These are phyloP conservation scores for Acanthamoeba castellanii DNA, from an alignment of 208 protist species.

Conservation along the genomic window DNA sequence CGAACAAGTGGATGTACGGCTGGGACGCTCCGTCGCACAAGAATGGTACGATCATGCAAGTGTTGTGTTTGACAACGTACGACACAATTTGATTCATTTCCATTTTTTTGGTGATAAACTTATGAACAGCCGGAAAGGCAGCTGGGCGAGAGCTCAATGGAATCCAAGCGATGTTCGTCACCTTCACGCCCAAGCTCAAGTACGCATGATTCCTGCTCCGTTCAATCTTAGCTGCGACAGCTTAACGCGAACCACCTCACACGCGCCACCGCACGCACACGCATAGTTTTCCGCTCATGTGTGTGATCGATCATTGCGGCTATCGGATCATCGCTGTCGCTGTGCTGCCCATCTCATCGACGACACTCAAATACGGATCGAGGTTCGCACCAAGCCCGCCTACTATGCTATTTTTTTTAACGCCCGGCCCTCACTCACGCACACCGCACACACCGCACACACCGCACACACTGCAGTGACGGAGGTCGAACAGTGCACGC, in stretches of 20 bases:
- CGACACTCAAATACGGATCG: not conserved
- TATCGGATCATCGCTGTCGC: not conserved
- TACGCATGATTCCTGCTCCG: not conserved
- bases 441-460: no score
- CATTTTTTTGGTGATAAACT: not conserved
- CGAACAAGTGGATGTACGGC: conserved; percentile 44
- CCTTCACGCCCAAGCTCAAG: conserved; percentile 3
- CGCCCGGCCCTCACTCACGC: no score
- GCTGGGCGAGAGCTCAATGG: conserved; percentile 16
- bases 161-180: conserved; percentile 54
- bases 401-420: no score
- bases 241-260: not conserved
- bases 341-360: not conserved
- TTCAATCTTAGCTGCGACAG: no score
- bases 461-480: not conserved
- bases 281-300: conserved; percentile 11
- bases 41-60: conserved; percentile 28
- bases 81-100: not conserved
- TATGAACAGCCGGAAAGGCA: not conserved
- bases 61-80: no score
- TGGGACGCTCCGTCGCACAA: conserved; percentile 35
- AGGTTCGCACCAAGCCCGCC: no score
- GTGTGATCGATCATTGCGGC: conserved; percentile 18
- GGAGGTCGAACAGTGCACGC: conserved; percentile 11
- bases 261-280: no score